Conservation (phyloP, 2,329 filamentous ascomycete genomes). For the Arthroderma sp. region DNA sequence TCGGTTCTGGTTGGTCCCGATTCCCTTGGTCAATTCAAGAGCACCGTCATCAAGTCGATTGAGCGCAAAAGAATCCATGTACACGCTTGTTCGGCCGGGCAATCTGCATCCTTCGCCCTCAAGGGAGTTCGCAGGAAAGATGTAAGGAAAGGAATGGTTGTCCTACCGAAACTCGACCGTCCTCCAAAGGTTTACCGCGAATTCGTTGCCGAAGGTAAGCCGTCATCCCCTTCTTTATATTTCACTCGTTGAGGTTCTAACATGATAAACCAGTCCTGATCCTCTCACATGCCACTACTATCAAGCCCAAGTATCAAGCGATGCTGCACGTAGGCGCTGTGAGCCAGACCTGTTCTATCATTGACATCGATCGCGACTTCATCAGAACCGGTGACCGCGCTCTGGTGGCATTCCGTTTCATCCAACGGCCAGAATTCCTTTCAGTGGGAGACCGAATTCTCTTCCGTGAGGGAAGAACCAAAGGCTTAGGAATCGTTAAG, state of each 20-base stretch:
- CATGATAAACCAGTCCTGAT: constrained; percentile 57
- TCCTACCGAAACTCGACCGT: constrained; percentile 69
- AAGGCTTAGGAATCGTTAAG: constrained; percentile 91
- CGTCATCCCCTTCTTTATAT: background rate
- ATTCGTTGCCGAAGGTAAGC: constrained; percentile 62
- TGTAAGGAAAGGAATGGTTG: constrained; percentile 95
- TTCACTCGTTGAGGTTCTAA: background rate
- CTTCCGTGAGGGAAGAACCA: constrained; percentile 89
- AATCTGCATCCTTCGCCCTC: constrained; percentile 83
- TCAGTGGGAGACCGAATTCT: constrained; percentile 77
- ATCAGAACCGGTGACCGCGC: constrained; percentile 93
- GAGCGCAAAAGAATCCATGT: constrained; percentile 88
- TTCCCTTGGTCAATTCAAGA: constrained; percentile 75
- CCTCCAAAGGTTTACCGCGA: constrained; percentile 62
- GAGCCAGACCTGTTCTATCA: constrained; percentile 90
- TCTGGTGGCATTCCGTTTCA: constrained; percentile 84
- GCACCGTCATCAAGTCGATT: constrained; percentile 79
- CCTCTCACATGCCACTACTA: constrained; percentile 88
- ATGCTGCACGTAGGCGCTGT: constrained; percentile 96
- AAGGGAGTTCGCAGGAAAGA: constrained; percentile 81
- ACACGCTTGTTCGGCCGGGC: constrained; percentile 75
- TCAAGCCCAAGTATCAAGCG: constrained; percentile 91
- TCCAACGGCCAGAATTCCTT: constrained; percentile 86
- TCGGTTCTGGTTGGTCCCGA: constrained; percentile 81
- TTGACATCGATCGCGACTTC: constrained; percentile 91